A percentile compares a stretch with the other conserved stretches of the same genome.
These are phyloP conservation scores for Saccharomycopsis synnaedendra DNA, from an alignment of 805 yeast genomes.

Conservation along the genomic window DNA sequence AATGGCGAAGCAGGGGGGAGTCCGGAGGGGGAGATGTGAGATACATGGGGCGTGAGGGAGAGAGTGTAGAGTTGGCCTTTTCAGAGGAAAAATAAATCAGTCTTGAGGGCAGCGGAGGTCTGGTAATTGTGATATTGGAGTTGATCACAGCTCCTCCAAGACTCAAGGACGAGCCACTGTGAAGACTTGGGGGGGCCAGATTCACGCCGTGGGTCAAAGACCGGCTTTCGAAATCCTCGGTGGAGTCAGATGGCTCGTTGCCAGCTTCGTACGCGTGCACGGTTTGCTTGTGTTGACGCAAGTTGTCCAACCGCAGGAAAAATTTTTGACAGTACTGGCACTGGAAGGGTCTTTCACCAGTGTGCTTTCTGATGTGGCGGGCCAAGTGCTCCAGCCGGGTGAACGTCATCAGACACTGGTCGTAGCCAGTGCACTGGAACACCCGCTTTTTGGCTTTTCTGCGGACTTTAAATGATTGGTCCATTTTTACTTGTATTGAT, in stretches of 20 bases:
- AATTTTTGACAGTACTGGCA: conserved; percentile 73
- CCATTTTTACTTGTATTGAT: too few relatives aligned
- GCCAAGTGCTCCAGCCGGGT: conserved; percentile 89
- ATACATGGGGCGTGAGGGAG: too few relatives aligned
- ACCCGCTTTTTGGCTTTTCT: conserved; percentile 47
- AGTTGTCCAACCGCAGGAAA: conserved; percentile 76
- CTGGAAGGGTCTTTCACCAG: conserved; percentile 88
- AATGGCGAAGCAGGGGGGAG: too few relatives aligned
- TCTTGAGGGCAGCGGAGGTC: too few relatives aligned
- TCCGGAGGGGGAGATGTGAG: too few relatives aligned
- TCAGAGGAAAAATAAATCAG: too few relatives aligned
- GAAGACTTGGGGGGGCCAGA: too few relatives aligned
- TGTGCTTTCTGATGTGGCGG: conserved; percentile 84
- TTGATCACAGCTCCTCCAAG: too few relatives aligned
- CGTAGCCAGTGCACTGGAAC: conserved; percentile 79
- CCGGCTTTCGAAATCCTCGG: not conserved
- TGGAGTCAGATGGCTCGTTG: not conserved
- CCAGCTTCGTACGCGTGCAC: conserved; percentile 37
- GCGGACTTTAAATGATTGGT: conserved; percentile 16
- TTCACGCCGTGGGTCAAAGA: too few relatives aligned
- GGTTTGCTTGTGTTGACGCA: conserved; percentile 86
- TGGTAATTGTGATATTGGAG: too few relatives aligned
- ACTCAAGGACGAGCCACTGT: too few relatives aligned
- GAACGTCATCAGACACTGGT: conserved; percentile 80
- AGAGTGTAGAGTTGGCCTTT: too few relatives aligned